Percentiles rank a stretch among this genome's conserved stretches.
Conservation (phyloP, 2,329 filamentous ascomycete species). For the Aureobasidium sp. region DNA sequence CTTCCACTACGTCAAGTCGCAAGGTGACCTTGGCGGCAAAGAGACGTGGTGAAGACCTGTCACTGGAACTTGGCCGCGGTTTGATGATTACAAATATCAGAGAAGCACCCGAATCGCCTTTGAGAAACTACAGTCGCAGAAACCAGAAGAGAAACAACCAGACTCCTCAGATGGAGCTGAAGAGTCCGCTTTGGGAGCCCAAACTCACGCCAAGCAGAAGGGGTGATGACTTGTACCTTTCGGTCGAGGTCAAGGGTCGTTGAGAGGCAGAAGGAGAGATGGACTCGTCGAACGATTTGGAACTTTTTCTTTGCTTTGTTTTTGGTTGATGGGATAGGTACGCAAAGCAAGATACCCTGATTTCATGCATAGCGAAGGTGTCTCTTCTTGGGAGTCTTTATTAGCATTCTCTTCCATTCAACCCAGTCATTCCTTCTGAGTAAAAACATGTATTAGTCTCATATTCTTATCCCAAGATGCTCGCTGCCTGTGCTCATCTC, state of each 20-base stretch:
- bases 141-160: not conserved
- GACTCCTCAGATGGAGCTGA: conserved; percentile 16
- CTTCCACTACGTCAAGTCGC: conserved; percentile 2
- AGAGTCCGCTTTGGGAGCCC: conserved; percentile 52
- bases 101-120: conserved; percentile 19
- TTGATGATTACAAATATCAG: conserved; percentile 15
- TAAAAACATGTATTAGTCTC: not conserved
- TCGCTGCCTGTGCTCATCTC: not conserved
- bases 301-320: not conserved
- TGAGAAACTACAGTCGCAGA: conserved; percentile 25
- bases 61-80: not conserved
- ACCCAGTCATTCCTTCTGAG: not conserved
- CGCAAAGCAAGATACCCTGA: conserved; percentile 4
- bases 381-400: not conserved
- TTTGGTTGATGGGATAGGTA: not conserved
- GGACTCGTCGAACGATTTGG: conserved; percentile 16
- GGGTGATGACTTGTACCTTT: conserved; percentile 55
- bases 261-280: conserved; percentile 9
- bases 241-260: conserved; percentile 26
- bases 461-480: not conserved
- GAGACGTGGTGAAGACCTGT: not conserved
- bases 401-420: not conserved
- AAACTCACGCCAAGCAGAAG: conserved; percentile 58
- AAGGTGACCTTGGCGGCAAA: not conserved
- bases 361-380: conserved; percentile 14